Conservation (phyloP, 2,329 filamentous ascomycete genomes). For the Cercospora zeina region DNA sequence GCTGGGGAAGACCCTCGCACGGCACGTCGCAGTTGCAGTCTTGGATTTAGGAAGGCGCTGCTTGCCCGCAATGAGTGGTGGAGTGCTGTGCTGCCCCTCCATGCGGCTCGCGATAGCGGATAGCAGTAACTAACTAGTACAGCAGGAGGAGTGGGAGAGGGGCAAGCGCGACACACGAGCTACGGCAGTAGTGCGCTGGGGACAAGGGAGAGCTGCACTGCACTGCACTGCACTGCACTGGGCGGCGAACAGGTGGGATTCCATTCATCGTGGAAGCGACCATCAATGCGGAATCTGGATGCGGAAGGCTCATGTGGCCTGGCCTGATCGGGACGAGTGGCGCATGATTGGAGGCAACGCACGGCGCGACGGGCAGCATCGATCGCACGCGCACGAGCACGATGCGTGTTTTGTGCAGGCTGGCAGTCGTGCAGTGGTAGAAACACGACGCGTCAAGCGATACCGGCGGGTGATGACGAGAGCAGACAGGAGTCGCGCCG, state of each 20-base stretch:
- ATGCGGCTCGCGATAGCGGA: not conserved
- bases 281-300: not conserved
- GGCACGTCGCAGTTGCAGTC: not conserved
- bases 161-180: not conserved
- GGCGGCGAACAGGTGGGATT: not conserved
- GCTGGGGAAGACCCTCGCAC: not conserved
- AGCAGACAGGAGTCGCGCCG: too few species aligned
- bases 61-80: not conserved
- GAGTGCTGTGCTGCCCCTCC: not conserved
- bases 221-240: too few species aligned
- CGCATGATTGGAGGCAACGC: too few species aligned
- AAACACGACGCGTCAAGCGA: constrained; percentile 8
- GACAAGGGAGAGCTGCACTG: not conserved
- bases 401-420: not conserved
- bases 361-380: not conserved
- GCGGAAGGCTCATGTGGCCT: not conserved
- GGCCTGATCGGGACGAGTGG: not conserved
- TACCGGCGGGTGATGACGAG: not conserved
- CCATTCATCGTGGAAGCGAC: not conserved
- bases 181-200: not conserved
- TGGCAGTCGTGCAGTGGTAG: too few species aligned
- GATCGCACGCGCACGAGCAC: not conserved
- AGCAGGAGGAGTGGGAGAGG: too few species aligned
- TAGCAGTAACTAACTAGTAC: too few species aligned
- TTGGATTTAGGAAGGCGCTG: constrained; percentile 1